Evolutionary conservation across 306 rosid genomes (phyloP), one percentile per base, ranked within the genome.

Genomic region (Medicago ruthenica): DNA sequence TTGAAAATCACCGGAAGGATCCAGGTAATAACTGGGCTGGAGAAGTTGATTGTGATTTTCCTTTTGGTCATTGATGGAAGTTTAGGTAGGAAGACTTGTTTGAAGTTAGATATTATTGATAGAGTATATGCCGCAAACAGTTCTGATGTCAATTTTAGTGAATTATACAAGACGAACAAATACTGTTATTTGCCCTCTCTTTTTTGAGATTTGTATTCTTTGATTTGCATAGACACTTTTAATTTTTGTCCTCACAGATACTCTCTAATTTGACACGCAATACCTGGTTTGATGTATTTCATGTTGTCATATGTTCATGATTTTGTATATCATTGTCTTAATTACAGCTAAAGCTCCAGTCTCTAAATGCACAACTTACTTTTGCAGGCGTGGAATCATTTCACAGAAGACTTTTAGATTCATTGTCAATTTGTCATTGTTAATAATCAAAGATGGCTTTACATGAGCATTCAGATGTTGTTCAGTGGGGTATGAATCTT

Each of bases 401-500:
- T 31, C 59, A 71, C n/a, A 57, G 70, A 75, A 76, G 73, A 62
- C 55, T 70, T 73, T 64, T 61, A 24, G 41, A 81, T 62, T 78
- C 36, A 5, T 62, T 47, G 45, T 80, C 40, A 36, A 17, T 20
- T 68, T 47, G 39, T 80, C 40, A 36, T 36, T 20, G 76, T 42
- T 57, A 66, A 67, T 69, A 55, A 42, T 62, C 59, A 55, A 82
- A 81, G 83, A 93, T 88, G 93, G 87, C 64, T 72, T 66, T 85
- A 24, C 54, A 85, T 79, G 96, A 89, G 72, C 82, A 88, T 22
- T 80, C 97, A 18, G 97, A 86, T 71, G 80, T 87, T 75, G 57
- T 83, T 39, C 88, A 84, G 67, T 93, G 97, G 93, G 92, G 90
- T 77, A 75, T 83, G 75, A 83, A 81, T 69, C 80, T 93, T 67